Base-by-base conservation (phyloP, 2,329 filamentous ascomycete genomes). In the Fusarium tricinctum region DNA sequence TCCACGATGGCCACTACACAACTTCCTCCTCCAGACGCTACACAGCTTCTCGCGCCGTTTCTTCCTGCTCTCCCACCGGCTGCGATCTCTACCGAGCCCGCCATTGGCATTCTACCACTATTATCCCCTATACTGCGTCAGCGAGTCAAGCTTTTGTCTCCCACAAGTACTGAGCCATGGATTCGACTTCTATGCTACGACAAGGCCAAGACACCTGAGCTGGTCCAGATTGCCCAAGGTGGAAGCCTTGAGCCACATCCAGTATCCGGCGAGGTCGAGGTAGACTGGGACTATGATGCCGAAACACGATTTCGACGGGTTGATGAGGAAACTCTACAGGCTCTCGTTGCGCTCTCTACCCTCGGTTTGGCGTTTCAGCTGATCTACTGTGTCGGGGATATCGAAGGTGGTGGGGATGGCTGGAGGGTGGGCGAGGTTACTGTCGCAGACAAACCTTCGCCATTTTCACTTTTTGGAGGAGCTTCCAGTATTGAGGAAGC, bases 171-270 rank as follows among this genome's bases (percentile, higher is more conserved):
- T n/a, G 88, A 90, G 35, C 88, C 90, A 52, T 95, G 92, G 92
- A 85, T 95, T 17, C 84, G 88, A 1, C 83, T 94, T 32, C 83
- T 95, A 23, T 91, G 88, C 75, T 94, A 92, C 82, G 87, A 92
- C 72, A 73, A 83, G 9, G 78, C 84, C 66, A 84, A 85, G 66
- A 82, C 84, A 5, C 81, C 86, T 43, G 85, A 83, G 68, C 83
- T 95, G 19, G 82, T 85, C n/a, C 82, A 87, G 59, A 81, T 91
- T 15, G 88, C 89, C 32, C 84, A 85, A 70, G 84, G 85, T 57
- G 87, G 91, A 53, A 81, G 85, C 45, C 82, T 95, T 32, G 91
- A 94, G 77, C 91, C 91, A n/a, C 92, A 96, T 73, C 92, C 92
- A 5, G 88, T 91, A 6, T 93, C 91, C 4, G 92, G 92, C 54